Percentiles rank a stretch among this genome's conserved stretches.
phyloP scores from a whole-genome alignment of 306 rosid genomes.

The Purshia tridentata region DNA sequence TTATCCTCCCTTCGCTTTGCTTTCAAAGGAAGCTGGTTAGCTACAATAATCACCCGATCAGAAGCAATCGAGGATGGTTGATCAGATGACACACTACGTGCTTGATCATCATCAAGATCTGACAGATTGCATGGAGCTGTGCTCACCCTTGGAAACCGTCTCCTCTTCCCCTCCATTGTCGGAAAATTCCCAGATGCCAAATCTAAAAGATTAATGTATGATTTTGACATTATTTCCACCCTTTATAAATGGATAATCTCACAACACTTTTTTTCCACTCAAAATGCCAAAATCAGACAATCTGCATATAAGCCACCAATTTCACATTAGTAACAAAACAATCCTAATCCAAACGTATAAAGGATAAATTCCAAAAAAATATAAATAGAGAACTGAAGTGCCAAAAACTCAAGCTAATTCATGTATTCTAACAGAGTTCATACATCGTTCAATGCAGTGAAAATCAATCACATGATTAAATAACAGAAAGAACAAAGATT shows the following conservation, averaged over 20 bases:
- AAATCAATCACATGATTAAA: slow-evolving; percentile 19
- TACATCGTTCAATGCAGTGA: slow-evolving; percentile 16
- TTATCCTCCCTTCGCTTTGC: slow-evolving; percentile 58
- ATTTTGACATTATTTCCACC: slow-evolving; percentile 62
- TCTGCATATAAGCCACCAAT: slow-evolving; percentile 17
- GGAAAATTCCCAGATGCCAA: slow-evolving; percentile 84
- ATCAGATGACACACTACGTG: slow-evolving; percentile 59
- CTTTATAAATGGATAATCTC: slow-evolving; percentile 30
- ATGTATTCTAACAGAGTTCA: not conserved
- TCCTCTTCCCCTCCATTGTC: slow-evolving; percentile 49
- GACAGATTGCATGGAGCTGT: slow-evolving; percentile 61
- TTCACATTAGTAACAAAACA: slow-evolving; percentile 3
- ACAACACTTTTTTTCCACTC: slow-evolving; percentile 31
- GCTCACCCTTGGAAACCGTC: slow-evolving; percentile 62
- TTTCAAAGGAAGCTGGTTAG: slow-evolving; percentile 76
- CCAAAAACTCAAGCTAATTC: not conserved
- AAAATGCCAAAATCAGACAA: slow-evolving; percentile 13
- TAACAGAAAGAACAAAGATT: slow-evolving; percentile 1
- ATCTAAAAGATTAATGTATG: slow-evolving; percentile 74
- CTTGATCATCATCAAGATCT: slow-evolving; percentile 68
- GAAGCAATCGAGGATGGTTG: slow-evolving; percentile 53
- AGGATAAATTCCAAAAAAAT: slow-evolving; percentile 14
- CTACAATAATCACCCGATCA: slow-evolving; percentile 71
- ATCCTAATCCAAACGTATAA: not conserved
- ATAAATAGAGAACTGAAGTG: not conserved